Evolutionary conservation across 495 filamentous ascomycete genomes (phyloP), one percentile per base, ranked within the genome.

Genomic region (Lasiosphaeria ovina): DNA sequence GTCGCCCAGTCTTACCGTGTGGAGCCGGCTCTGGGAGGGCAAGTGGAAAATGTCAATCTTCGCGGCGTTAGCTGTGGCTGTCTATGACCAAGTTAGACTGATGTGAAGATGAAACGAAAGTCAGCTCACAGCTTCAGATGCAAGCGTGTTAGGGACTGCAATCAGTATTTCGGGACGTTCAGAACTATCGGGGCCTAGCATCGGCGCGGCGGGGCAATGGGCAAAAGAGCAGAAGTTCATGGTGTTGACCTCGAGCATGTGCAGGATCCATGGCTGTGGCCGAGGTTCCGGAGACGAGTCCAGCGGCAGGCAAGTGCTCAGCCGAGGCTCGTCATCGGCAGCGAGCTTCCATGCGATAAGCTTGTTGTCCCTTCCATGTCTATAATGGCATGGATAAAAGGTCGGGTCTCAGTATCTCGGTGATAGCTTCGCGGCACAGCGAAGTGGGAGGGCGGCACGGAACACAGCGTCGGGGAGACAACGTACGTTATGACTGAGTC

Each of bases 191-290:
- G 12, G 10, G 57, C 56, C 24, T 2, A 2, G 24, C 24, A 0
- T 0, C 33, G 66, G 35, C 42, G 35, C 54, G 4, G 64, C 67
- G 34, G 69, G 63, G 62, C 84, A 89, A 59, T 85, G 83, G 4
- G 89, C 83, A 70, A 98, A 98, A 1, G 90, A 85, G 65, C 94
- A 98, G 69, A 98, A 98, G 72, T 97, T 98, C 72, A 98, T 82
- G 14, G 94, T 90, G 70, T 97, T 97, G 45, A 98, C 90, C 35
- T 88, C 77, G 5, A 98, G 72, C 36, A 89, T 83, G 77, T 95
- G 84, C 38, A 97, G 74, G 4, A 98, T 74, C 92, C 92, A 96
- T 14, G 94, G 94, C 68, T 89, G 82, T 31, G 77, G 79, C 14
- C 79, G 69, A 0, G 67, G 40, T n/a, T 74, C 69, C 63, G 77